phyloP scores from a whole-genome alignment of 768 basidiomycete species.

The Tricholoma hemisulphureum region DNA sequence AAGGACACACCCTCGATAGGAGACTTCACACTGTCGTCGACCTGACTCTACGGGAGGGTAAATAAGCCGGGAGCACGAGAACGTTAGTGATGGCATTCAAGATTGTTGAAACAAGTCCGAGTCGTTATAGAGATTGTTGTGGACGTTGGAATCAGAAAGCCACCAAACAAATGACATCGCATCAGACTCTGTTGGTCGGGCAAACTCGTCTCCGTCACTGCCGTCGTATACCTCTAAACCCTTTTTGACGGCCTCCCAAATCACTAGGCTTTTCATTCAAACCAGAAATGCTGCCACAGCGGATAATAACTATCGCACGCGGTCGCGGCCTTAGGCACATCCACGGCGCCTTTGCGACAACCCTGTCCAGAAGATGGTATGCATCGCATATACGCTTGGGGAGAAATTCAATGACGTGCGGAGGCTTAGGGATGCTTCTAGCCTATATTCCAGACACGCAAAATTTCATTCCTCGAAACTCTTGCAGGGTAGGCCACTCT shows the following conservation, averaged over 20 bases:
- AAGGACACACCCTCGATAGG: no score
- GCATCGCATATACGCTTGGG: conserved; percentile 13
- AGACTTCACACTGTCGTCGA: no score
- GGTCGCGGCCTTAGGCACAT: conserved; percentile 47
- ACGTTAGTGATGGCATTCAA: no score
- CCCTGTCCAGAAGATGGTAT: conserved; percentile 50
- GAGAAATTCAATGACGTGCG: conserved; percentile 12
- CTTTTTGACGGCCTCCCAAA: no score
- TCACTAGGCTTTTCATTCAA: conserved; percentile 1
- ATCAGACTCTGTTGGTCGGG: conserved; percentile 1
- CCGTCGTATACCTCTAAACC: background rate
- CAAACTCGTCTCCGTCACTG: background rate
- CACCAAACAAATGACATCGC: conserved; percentile 24
- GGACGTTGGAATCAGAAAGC: conserved; percentile 1
- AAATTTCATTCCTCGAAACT: conserved; percentile 71
- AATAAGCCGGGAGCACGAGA: no score
- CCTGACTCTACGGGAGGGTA: no score
- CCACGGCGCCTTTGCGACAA: conserved; percentile 29
- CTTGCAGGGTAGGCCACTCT: conserved; percentile 53
- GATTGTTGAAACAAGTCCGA: no score
- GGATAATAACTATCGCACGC: conserved; percentile 62
- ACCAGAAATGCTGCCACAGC: conserved; percentile 64
- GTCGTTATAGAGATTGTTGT: no score
- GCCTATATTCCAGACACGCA: conserved; percentile 47
- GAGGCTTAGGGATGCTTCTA: conserved; percentile 43